These are phyloP conservation scores for Saturnispora ahearnii DNA, from an alignment of 805 yeast genomes.

Conservation along the genomic window DNA sequence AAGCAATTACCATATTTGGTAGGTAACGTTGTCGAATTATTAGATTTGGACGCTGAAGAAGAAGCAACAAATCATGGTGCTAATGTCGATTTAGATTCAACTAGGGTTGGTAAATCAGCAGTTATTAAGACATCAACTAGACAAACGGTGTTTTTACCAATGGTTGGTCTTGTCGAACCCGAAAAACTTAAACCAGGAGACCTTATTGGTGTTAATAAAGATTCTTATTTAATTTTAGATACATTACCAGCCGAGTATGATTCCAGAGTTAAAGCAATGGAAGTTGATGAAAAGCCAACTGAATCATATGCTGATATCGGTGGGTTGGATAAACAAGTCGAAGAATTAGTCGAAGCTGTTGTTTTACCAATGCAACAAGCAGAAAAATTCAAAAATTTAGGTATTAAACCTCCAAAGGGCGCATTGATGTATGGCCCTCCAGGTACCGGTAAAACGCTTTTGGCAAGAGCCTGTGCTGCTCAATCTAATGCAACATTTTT, in stretches of 20 bases:
- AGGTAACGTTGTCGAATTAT: constrained; percentile 90
- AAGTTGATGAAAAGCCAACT: constrained; percentile 97
- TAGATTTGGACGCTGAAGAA: constrained; percentile 78
- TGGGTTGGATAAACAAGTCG: constrained; percentile 96
- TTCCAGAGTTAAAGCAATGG: constrained; percentile 96
- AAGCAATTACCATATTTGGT: constrained; percentile 93
- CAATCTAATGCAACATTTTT: constrained; percentile 96
- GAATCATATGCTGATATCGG: constrained; percentile 97
- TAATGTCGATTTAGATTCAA: constrained; percentile 84
- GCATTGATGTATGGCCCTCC: constrained; percentile 99
- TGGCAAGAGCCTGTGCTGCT: constrained; percentile 98
- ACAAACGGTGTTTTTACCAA: constrained; percentile 92
- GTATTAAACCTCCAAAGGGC: constrained; percentile 97
- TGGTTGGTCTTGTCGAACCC: constrained; percentile 92
- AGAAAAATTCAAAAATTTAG: constrained; percentile 87
- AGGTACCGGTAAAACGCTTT: constrained; percentile 95
- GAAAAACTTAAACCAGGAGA: constrained; percentile 93
- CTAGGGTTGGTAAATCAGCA: constrained; percentile 93
- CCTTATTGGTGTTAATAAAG: constrained; percentile 95
- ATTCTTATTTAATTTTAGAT: constrained; percentile 86
- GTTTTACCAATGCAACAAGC: constrained; percentile 98
- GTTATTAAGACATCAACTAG: constrained; percentile 96
- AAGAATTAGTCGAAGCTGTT: constrained; percentile 96
- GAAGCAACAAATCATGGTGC: constrained; percentile 89
- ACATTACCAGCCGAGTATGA: constrained; percentile 96